Percentiles rank a stretch among this genome's conserved stretches.
Evolutionary conservation across 2,329 filamentous ascomycete species (phyloP).

Genomic region (Diaporthe ilicicola): DNA sequence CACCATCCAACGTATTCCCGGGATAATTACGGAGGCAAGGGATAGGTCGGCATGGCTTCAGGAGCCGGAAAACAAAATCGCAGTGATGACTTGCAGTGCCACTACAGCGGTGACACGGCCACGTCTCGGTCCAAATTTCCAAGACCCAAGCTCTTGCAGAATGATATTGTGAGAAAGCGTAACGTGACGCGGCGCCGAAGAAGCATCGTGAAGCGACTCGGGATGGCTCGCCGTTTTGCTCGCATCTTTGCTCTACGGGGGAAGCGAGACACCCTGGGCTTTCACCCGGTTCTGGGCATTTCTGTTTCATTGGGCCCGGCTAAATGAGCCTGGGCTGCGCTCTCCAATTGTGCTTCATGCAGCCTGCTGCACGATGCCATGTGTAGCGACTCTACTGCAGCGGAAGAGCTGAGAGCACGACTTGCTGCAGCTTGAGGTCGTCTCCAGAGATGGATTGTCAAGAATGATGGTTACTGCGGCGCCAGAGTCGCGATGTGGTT

Average conservation of each 20-base stretch:
- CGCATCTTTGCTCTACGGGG: constrained; percentile 27
- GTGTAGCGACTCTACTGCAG: neutral
- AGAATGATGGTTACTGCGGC: neutral
- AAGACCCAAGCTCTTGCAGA: neutral
- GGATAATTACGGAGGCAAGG: constrained; percentile 4
- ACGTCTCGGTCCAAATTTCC: neutral
- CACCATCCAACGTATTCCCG: constrained; percentile 21
- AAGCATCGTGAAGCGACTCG: constrained; percentile 1
- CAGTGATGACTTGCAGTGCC: neutral
- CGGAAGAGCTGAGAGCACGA: neutral
- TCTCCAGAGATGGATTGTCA: neutral
- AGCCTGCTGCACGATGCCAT: neutral
- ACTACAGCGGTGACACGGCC: neutral
- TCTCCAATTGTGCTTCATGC: constrained; percentile 1
- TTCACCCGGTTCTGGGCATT: constrained; percentile 16
- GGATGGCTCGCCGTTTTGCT: constrained; percentile 23
- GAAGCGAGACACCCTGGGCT: constrained; percentile 23
- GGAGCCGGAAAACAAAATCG: neutral
- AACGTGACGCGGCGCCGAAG: neutral
- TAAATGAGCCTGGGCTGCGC: constrained; percentile 15
- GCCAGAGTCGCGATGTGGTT: neutral
- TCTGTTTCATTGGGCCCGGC: constrained; percentile 27
- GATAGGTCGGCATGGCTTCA: neutral
- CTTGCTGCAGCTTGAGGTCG: neutral
- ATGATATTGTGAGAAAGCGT: neutral